Evolutionary conservation across 2,329 filamentous ascomycete genomes (phyloP).

Genomic region (Aspergillaceae sp.): DNA sequence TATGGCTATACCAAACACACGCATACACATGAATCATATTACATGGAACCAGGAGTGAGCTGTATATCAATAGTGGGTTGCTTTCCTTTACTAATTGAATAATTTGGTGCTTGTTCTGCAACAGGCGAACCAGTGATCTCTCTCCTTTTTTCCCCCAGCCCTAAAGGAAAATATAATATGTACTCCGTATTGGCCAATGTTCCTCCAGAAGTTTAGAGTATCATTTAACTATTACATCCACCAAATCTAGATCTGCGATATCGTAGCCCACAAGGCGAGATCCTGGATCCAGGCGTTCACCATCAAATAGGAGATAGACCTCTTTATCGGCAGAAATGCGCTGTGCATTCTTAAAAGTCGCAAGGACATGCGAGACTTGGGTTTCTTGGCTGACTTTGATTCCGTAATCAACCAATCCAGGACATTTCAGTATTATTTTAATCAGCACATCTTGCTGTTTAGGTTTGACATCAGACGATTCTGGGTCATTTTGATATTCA

Average conservation of each 20-base stretch:
- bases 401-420: conserved; percentile 43
- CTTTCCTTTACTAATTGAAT: too few relatives aligned
- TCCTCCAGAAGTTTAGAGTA: background rate
- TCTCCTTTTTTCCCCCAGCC: too few relatives aligned
- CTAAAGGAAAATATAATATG: background rate
- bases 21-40: too few relatives aligned
- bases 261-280: conserved; percentile 57
- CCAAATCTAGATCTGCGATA: conserved; percentile 62
- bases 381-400: conserved; percentile 42
- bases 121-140: too few relatives aligned
- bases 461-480: conserved; percentile 1
- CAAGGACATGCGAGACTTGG: conserved; percentile 53
- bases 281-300: conserved; percentile 57
- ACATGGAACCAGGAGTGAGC: too few relatives aligned
- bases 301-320: conserved; percentile 64
- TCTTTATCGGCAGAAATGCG: conserved; percentile 44
- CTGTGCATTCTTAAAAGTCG: conserved; percentile 51
- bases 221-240: conserved; percentile 63
- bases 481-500: background rate
- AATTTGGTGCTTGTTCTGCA: too few relatives aligned
- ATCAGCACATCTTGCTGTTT: conserved; percentile 26
- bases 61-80: too few relatives aligned
- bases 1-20: too few relatives aligned
- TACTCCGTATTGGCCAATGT: background rate
- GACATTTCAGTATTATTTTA: conserved; percentile 45